Conservation (phyloP, 2,329 filamentous ascomycete genomes). For the Penicillium concentricum region DNA sequence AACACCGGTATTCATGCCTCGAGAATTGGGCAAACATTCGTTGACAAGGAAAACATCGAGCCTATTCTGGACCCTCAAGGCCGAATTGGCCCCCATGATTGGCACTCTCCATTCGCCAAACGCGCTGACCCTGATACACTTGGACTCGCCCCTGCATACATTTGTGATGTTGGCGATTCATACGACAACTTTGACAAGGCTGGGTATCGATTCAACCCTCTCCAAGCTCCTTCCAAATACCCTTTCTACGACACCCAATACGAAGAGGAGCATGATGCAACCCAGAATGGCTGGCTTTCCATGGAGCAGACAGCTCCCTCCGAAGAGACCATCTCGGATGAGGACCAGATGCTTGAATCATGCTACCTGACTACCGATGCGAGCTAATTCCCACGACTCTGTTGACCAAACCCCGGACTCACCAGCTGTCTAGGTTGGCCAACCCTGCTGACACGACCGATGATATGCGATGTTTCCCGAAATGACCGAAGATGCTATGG, state of each 20-base stretch:
- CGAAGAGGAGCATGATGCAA: constrained; percentile 10
- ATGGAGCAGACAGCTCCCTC: constrained; percentile 27
- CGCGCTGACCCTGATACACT: constrained; percentile 15
- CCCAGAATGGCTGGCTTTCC: constrained; percentile 16
- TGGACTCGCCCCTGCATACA: constrained; percentile 26
- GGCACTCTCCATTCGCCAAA: constrained; percentile 27
- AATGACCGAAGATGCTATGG: not conserved
- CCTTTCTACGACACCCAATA: constrained; percentile 23
- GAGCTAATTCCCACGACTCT: constrained; percentile 12
- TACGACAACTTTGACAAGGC: constrained; percentile 27
- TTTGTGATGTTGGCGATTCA: constrained; percentile 21
- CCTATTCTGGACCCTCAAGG: constrained; percentile 29
- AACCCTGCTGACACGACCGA: not conserved
- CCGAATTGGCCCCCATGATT: constrained; percentile 26
- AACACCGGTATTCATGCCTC: constrained; percentile 14
- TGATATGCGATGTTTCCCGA: not conserved
- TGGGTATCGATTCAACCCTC: constrained; percentile 35
- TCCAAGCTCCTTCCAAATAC: constrained; percentile 28
- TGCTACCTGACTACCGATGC: constrained; percentile 33
- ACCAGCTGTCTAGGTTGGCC: not conserved
- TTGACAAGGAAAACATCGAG: constrained; percentile 42
- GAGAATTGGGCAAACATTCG: constrained; percentile 8
- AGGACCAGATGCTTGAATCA: constrained; percentile 33
- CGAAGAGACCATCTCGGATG: constrained; percentile 36
- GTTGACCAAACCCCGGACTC: not conserved